Percentiles rank a stretch among this genome's conserved stretches.
Evolutionary conservation across 176 grass and related monocot genomes (phyloP).

Genomic region (Leersia perrieri): DNA sequence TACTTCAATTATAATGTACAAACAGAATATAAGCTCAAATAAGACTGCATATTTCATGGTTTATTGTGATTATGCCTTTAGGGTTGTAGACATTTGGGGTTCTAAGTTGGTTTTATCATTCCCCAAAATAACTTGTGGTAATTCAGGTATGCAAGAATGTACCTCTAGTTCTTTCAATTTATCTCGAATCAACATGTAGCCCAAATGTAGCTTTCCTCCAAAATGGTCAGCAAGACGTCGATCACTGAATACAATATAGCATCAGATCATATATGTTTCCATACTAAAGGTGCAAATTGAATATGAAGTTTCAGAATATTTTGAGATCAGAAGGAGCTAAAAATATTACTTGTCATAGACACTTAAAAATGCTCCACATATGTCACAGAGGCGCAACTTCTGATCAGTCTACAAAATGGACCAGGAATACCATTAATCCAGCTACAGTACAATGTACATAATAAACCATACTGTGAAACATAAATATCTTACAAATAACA

Average conservation of each 20-base stretch:
- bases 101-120: slow-evolving; percentile 14
- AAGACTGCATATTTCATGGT: neutral
- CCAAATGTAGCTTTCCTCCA: slow-evolving; percentile 98
- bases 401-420: slow-evolving; percentile 83
- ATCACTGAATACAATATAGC: slow-evolving; percentile 51
- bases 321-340: neutral
- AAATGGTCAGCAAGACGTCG: slow-evolving; percentile 99
- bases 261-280: slow-evolving; percentile 17
- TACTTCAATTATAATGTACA: slow-evolving; percentile 21
- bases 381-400: slow-evolving; percentile 94
- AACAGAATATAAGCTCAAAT: slow-evolving; percentile 13
- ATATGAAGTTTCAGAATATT: neutral
- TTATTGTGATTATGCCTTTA: slow-evolving; percentile 20
- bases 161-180: slow-evolving; percentile 90
- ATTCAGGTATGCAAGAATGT: slow-evolving; percentile 11
- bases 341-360: slow-evolving; percentile 72
- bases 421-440: slow-evolving; percentile 7
- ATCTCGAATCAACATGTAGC: slow-evolving; percentile 94
- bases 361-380: slow-evolving; percentile 99
- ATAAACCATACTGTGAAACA: neutral
- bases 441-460: neutral
- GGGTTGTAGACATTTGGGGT: neutral
- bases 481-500: neutral
- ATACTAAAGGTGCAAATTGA: neutral
- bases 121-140: slow-evolving; percentile 12